A percentile compares a stretch with the other conserved stretches of the same genome.
phyloP scores from a whole-genome alignment of 805 yeast genomes.

The Monosporozyma unispora region DNA sequence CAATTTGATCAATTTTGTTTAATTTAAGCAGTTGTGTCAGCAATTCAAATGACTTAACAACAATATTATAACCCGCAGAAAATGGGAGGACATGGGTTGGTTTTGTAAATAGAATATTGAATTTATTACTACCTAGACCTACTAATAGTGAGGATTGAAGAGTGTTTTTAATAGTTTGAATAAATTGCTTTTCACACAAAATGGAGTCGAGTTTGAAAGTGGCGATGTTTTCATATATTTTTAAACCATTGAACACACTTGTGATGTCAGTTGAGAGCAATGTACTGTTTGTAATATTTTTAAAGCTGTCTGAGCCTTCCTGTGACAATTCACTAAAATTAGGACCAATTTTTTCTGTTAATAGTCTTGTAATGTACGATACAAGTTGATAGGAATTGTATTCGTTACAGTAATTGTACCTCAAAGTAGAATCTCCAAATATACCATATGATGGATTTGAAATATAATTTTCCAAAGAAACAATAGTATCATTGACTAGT shows the following conservation, averaged over 20 bases:
- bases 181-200: slow-evolving; percentile 25
- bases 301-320: slow-evolving; percentile 27
- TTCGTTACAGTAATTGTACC: slow-evolving; percentile 42
- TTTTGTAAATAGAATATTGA: slow-evolving; percentile 22
- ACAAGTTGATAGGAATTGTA: slow-evolving; percentile 38
- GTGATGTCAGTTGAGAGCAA: slow-evolving; percentile 30
- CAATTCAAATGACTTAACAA: slow-evolving; percentile 44
- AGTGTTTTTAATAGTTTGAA: slow-evolving; percentile 16
- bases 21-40: slow-evolving; percentile 50
- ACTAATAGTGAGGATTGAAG: slow-evolving; percentile 10
- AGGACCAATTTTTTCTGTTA: slow-evolving; percentile 54
- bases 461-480: slow-evolving; percentile 33
- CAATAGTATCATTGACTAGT: slow-evolving; percentile 38
- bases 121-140: slow-evolving; percentile 16
- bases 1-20: slow-evolving; percentile 39
- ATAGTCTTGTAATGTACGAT: slow-evolving; percentile 35
- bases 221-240: slow-evolving; percentile 21
- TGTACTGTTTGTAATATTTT: slow-evolving; percentile 31
- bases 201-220: slow-evolving; percentile 19
- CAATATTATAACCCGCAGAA: slow-evolving; percentile 34
- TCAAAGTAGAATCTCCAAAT: slow-evolving; percentile 34
- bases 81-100: slow-evolving; percentile 37
- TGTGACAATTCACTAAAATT: slow-evolving; percentile 32
- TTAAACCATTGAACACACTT: slow-evolving; percentile 17
- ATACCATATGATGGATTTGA: slow-evolving; percentile 43